Evolutionary conservation across 2,329 filamentous ascomycete species (phyloP).

Genomic region (Blastomyces silverae): DNA sequence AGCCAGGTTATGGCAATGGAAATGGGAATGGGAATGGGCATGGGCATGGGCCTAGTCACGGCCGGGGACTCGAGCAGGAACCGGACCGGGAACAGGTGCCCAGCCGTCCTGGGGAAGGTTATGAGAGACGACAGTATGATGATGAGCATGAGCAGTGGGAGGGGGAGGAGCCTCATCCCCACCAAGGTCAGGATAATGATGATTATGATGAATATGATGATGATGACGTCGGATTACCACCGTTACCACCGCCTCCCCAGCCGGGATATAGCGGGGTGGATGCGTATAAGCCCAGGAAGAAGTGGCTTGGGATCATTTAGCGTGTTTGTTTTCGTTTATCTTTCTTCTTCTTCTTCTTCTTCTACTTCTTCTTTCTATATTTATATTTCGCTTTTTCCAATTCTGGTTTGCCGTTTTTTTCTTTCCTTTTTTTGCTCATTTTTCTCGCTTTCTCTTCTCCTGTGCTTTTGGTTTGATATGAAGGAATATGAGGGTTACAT

Average conservation of each 20-base stretch:
- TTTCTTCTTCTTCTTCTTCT: not conserved
- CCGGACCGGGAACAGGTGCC: not conserved
- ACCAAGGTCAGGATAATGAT: too few relatives aligned
- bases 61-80: not conserved
- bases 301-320: conserved; percentile 24
- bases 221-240: conserved; percentile 5
- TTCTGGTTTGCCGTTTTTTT: not conserved
- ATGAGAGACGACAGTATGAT: conserved; percentile 7
- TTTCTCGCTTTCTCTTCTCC: not conserved
- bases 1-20: not conserved
- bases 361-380: not conserved
- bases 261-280: conserved; percentile 30
- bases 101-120: conserved; percentile 10
- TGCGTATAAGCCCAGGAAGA: conserved; percentile 28
- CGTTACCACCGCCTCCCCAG: conserved; percentile 7
- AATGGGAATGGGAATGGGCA: not conserved
- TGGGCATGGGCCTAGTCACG: too few relatives aligned
- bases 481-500: too few relatives aligned
- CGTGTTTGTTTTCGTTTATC: not conserved
- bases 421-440: too few relatives aligned
- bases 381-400: not conserved
- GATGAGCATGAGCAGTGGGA: not conserved
- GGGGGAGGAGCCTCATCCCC: not conserved
- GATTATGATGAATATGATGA: conserved; percentile 5
- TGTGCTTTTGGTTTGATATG: not conserved